Conservation (phyloP, 73 alveolate genomes). For the Strombidium stylifer region DNA sequence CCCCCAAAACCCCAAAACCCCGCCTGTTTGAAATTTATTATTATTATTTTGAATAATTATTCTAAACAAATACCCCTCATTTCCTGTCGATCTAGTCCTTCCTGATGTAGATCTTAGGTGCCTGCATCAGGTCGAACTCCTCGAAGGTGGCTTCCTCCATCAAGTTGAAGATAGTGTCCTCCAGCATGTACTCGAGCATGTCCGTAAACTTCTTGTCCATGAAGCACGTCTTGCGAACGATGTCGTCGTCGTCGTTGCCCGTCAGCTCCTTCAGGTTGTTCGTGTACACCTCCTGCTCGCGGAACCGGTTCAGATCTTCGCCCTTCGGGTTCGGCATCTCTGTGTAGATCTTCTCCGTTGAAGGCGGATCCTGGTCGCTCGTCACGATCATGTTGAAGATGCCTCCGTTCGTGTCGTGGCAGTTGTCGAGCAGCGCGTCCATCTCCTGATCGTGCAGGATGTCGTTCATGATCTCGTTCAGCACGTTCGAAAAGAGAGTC, state of each 20-base stretch:
- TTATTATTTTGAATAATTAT: too few relatives aligned
- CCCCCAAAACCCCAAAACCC: too few relatives aligned
- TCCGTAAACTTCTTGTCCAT: conserved; percentile 72
- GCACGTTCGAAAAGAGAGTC: conserved; percentile 57
- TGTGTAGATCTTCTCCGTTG: conserved; percentile 94
- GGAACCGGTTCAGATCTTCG: too few relatives aligned
- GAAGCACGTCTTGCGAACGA: conserved; percentile 60
- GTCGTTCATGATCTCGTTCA: conserved; percentile 68
- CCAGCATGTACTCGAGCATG: conserved; percentile 91
- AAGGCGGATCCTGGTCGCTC: conserved; percentile 79
- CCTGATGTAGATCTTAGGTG: conserved; percentile 92
- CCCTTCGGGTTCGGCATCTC: too few relatives aligned
- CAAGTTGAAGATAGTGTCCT: conserved; percentile 93
- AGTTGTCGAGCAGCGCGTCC: conserved; percentile 50
- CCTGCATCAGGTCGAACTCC: conserved; percentile 91
- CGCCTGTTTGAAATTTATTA: too few relatives aligned
- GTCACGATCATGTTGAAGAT: conserved; percentile 38
- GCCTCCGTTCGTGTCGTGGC: conserved; percentile 55
- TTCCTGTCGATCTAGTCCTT: too few relatives aligned
- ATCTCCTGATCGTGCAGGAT: conserved; percentile 66
- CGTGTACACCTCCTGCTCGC: too few relatives aligned
- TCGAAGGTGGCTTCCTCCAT: conserved; percentile 95
- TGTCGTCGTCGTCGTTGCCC: conserved; percentile 42
- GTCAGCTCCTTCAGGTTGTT: too few relatives aligned
- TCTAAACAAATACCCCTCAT: too few relatives aligned